Percentiles rank a stretch among this genome's conserved stretches.
Evolutionary conservation across 2,329 filamentous ascomycete species (phyloP).

Genomic region (Chaetoscypha palmicola): DNA sequence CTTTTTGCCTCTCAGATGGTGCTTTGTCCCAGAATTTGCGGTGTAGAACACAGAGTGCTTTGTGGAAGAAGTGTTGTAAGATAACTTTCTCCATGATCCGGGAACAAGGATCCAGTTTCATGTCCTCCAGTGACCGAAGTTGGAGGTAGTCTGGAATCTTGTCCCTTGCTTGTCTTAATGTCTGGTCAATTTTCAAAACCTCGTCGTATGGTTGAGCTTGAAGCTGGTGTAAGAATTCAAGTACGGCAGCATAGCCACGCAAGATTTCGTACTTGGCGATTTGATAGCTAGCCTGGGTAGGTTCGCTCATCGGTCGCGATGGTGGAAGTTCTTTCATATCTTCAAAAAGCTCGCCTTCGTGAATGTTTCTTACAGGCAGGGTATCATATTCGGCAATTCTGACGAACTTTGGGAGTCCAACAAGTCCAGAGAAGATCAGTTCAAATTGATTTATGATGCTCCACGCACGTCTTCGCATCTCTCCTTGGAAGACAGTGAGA

Average conservation of each 20-base stretch:
- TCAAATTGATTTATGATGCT: conserved; percentile 51
- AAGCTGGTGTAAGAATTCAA: conserved; percentile 44
- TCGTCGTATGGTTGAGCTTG: conserved; percentile 42
- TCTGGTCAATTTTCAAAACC: conserved; percentile 41
- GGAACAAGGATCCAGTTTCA: conserved; percentile 39
- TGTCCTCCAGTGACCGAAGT: conserved; percentile 42
- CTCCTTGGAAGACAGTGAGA: conserved; percentile 45
- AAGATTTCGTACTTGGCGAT: conserved; percentile 44
- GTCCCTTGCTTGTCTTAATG: conserved; percentile 40
- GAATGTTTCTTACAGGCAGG: conserved; percentile 52
- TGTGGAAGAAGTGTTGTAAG: conserved; percentile 46
- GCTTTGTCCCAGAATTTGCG: conserved; percentile 45
- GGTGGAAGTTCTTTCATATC: conserved; percentile 48
- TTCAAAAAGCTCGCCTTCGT: conserved; percentile 58
- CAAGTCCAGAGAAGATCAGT: conserved; percentile 57
- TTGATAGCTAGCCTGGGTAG: conserved; percentile 50
- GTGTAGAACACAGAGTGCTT: conserved; percentile 48
- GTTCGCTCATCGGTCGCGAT: conserved; percentile 47
- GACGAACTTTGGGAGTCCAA: conserved; percentile 60
- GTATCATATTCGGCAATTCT: conserved; percentile 58
- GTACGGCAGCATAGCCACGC: conserved; percentile 44
- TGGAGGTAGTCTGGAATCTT: conserved; percentile 42
- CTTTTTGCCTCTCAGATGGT: conserved; percentile 26
- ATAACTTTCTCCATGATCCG: conserved; percentile 47
- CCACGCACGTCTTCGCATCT: conserved; percentile 58